phyloP scores from a whole-genome alignment of 805 yeast genomes.

The Saccharomycopsis fodiens region DNA sequence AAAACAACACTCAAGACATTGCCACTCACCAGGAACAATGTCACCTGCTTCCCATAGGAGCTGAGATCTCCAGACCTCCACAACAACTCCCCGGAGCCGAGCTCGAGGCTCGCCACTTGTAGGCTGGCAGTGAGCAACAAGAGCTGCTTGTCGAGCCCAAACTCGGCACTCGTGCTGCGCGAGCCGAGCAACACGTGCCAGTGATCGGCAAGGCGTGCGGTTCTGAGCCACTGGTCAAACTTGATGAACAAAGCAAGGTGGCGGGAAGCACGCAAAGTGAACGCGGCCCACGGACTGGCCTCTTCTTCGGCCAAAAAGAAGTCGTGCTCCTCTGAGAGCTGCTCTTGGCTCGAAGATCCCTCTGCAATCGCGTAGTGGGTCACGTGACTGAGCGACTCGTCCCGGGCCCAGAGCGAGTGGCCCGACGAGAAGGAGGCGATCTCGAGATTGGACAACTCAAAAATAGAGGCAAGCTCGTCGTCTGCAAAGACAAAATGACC shows the following conservation, averaged over 20 bases:
- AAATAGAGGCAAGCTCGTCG: neutral
- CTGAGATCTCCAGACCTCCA: slow-evolving; percentile 31
- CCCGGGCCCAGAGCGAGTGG: slow-evolving; percentile 33
- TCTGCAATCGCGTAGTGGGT: slow-evolving; percentile 30
- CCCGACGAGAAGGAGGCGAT: slow-evolving; percentile 21
- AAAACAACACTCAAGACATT: slow-evolving; percentile 22
- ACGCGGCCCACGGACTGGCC: slow-evolving; percentile 23
- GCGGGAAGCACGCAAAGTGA: slow-evolving; percentile 24
- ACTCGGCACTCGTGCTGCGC: slow-evolving; percentile 25
- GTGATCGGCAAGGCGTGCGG: neutral
- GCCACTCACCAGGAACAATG: slow-evolving; percentile 19
- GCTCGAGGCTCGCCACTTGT: slow-evolving; percentile 36
- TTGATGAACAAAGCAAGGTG: slow-evolving; percentile 23
- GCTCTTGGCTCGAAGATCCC: slow-evolving; percentile 15
- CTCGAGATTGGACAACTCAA: slow-evolving; percentile 6
- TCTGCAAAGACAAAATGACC: neutral
- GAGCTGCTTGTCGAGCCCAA: slow-evolving; percentile 40
- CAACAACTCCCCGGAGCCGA: slow-evolving; percentile 30
- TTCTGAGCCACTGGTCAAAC: slow-evolving; percentile 7
- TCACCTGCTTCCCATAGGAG: slow-evolving; percentile 19
- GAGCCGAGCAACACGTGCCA: neutral
- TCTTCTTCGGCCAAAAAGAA: slow-evolving; percentile 20
- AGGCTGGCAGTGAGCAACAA: slow-evolving; percentile 35
- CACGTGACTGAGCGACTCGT: slow-evolving; percentile 35
- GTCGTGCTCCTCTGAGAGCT: slow-evolving; percentile 1